These are phyloP conservation scores for Asterionellopsis glacialis DNA, from an alignment of 108 stramenopile species.

Conservation along the genomic window DNA sequence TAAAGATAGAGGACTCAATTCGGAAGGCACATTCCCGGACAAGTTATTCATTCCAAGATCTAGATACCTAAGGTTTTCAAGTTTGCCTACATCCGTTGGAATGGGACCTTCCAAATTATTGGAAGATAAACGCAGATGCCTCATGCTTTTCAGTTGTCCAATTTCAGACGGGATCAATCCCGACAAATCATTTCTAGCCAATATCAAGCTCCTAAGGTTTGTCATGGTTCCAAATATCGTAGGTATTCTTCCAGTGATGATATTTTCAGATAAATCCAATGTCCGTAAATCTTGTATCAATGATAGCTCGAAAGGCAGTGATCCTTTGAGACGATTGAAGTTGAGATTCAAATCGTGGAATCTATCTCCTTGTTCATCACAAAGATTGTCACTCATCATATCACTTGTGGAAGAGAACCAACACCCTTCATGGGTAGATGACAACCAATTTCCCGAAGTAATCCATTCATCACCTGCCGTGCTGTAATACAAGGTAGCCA, in stretches of 20 bases:
- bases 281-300: not conserved
- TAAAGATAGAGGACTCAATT: not conserved
- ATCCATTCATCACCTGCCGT: conserved; percentile 35
- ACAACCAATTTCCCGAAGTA: not conserved
- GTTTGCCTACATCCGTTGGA: not conserved
- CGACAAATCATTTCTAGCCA: conserved; percentile 2
- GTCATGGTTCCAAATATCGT: conserved; percentile 4
- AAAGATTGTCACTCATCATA: too few species aligned
- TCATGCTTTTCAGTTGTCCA: not conserved
- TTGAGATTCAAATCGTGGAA: too few species aligned
- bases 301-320: too few species aligned
- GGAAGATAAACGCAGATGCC: conserved; percentile 3
- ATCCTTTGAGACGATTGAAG: too few species aligned
- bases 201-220: not conserved
- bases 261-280: conserved; percentile 6
- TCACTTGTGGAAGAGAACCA: too few species aligned
- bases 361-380: too few species aligned
- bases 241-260: conserved; percentile 5
- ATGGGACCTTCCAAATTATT: conserved; percentile 10
- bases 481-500: conserved; percentile 12
- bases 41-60: not conserved
- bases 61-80: not conserved
- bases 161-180: conserved; percentile 6
- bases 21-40: not conserved
- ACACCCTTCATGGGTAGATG: not conserved